Evolutionary conservation across 1,139 yeast species (phyloP), one percentile per base, ranked within the genome.

Genomic region (Trichomonascaceae sp.): DNA sequence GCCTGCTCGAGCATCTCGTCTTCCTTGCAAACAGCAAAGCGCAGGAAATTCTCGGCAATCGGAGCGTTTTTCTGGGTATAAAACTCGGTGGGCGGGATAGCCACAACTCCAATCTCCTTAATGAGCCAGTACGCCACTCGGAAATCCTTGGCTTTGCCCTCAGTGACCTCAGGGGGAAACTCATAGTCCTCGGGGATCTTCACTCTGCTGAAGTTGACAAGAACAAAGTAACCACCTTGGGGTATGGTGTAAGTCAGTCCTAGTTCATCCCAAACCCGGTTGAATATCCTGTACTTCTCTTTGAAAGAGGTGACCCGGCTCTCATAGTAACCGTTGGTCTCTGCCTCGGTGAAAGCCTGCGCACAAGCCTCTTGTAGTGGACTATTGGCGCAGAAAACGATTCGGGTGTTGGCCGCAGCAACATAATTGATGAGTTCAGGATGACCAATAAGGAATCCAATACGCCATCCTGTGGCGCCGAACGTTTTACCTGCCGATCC

Each of bases 381-480:
- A 17, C 93, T 75, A 33, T 95, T 94, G 2, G 85, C 73, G 5
- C 89, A 68, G 58, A 84, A 84, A 52, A 93, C 80, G 45, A 87
- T 84, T 58, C 98, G 72, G 2, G 95, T 84, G 57, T 89, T 95
- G 1, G 97, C 98, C 25, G 82, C 74, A 6, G 85, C 69, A 3
- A 77, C 93, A 52, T 80, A 82, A 44, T 77, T 74, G 49, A 89
- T 67, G 46, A 87, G 64, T 17, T 77, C 78, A n/a, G 81, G 69
- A 34, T 81, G 78, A 4, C 96, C 97, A 43, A 87, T 77, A 27
- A 87, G 69, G 89, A 93, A 89, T 35, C 98, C 98, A 36, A 89
- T 72, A 64, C 98, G 75, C 96, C 97, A 89, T 37, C 98, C 98
- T 17, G 98, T 89, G 28, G 95, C 95, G 17, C 95, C 93, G 62